A percentile compares a stretch with the other conserved stretches of the same genome.
Evolutionary conservation across 2,329 filamentous ascomycete genomes (phyloP).

Genomic region (Cladosporium sp.): DNA sequence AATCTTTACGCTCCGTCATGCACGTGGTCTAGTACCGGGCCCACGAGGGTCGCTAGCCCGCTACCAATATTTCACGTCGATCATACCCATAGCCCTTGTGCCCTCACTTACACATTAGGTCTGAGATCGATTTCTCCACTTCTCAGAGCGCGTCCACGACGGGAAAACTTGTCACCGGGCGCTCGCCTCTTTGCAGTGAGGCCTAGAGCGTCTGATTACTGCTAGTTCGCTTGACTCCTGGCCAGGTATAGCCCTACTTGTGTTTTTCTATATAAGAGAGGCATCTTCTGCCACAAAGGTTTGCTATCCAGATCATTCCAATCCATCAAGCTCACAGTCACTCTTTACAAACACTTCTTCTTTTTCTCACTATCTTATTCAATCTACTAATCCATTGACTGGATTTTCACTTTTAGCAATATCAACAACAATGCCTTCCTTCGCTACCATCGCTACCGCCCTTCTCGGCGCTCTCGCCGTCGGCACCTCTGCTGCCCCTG

Average conservation of each 20-base stretch:
- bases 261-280: constrained; percentile 7
- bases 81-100: not conserved
- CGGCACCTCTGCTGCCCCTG: constrained; percentile 16
- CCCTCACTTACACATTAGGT: not conserved
- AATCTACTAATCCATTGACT: constrained; percentile 15
- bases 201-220: constrained; percentile 9
- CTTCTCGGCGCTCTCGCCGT: constrained; percentile 22
- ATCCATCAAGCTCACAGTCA: not conserved
- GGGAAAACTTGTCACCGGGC: constrained; percentile 1
- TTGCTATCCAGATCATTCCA: not conserved
- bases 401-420: constrained; percentile 5
- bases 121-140: not conserved
- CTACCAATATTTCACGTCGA: constrained; percentile 1
- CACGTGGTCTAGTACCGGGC: not conserved
- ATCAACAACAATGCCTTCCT: constrained; percentile 21
- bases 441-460: constrained; percentile 16
- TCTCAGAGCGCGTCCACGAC: not conserved
- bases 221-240: not conserved
- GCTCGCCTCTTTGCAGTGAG: not conserved
- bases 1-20: constrained; percentile 1
- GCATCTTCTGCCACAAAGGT: not conserved
- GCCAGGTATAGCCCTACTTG: not conserved
- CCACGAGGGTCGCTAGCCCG: not conserved
- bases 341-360: constrained; percentile 5
- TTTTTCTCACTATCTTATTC: not conserved